Base-by-base conservation (phyloP, 1,284 basidiomycete species). In the Ganoderma lingzhi region DNA sequence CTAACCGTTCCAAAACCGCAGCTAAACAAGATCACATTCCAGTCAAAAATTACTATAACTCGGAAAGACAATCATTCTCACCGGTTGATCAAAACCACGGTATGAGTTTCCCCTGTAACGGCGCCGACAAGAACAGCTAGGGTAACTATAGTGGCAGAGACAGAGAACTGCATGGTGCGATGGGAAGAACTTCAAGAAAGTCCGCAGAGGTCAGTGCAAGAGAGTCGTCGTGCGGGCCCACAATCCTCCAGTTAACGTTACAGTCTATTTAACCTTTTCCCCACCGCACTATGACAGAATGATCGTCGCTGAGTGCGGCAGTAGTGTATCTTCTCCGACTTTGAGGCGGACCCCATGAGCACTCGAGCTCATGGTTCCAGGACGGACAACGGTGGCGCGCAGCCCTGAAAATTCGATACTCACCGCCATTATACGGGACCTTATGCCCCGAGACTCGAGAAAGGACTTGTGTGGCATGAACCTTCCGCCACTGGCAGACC, bases 1-100 rank as follows among this genome's bases (percentile, higher is more conserved):
- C 81, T 72, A 65, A 83, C 81, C 69, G 79, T 82, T 62, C 82
- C 82, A 32, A 70, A 70, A 23, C 80, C 82, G 72, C 82, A 83
- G 67, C 82, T 82, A 28, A 28, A 55, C 45, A 32, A 56, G 10
- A 30, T 14, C 15, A 69, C 30, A 12, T 56, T 63, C 3, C 63
- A 67, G 51, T 10, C 23, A 9, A 35, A 8, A 35, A 8, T n/a
- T 17, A 42, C 41, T 61, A 62, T 23, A 23, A 23, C 23, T 23
- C 14, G 14, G 30, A 45, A 39, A 30, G 51, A 41, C 6, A 41
- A 41, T 14, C 37, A 19, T 15, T 76, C 78, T 65, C 62, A 83
- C 82, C 78, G 72, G 74, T 83, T 83, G 48, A 78, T 67, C 53
- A 83, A 83, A n/a, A 73, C 70, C 60, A 83, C 74, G 48, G 78